Evolutionary conservation across 352 stramenopile genomes (phyloP).

Genomic region (Phytophthora colocasiae): DNA sequence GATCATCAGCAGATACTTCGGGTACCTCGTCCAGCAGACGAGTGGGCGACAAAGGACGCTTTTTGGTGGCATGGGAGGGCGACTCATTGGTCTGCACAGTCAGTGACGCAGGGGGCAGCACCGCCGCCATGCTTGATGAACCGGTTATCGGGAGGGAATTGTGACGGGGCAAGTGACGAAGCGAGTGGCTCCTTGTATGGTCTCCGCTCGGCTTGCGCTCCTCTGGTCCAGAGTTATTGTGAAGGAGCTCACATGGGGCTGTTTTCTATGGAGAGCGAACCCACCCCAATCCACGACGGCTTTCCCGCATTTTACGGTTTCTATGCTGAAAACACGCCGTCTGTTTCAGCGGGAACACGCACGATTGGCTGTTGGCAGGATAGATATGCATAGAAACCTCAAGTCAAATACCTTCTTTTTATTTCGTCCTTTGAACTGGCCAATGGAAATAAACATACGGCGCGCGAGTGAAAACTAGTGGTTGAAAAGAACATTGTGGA

Average conservation of each 20-base stretch:
- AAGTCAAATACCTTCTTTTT: slow-evolving; percentile 14
- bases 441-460: not conserved
- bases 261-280: slow-evolving; percentile 27
- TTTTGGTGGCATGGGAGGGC: slow-evolving; percentile 23
- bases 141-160: slow-evolving; percentile 9
- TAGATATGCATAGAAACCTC: slow-evolving; percentile 5
- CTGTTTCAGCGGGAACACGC: slow-evolving; percentile 6
- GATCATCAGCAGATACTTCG: slow-evolving; percentile 28
- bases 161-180: slow-evolving; percentile 16
- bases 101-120: slow-evolving; percentile 25
- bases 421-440: slow-evolving; percentile 2
- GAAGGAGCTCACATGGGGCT: slow-evolving; percentile 1
- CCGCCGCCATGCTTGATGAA: slow-evolving; percentile 32
- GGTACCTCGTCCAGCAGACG: slow-evolving; percentile 32
- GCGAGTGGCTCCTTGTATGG: slow-evolving; percentile 11
- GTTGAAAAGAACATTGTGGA: not conserved
- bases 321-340: slow-evolving; percentile 17
- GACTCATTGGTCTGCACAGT: slow-evolving; percentile 27
- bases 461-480: slow-evolving; percentile 1
- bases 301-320: slow-evolving; percentile 30
- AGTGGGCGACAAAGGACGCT: slow-evolving; percentile 36
- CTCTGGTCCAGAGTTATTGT: slow-evolving; percentile 18
- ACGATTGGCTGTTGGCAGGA: slow-evolving; percentile 11
- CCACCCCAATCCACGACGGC: slow-evolving; percentile 4
- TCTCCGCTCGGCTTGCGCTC: slow-evolving; percentile 27